These are phyloP conservation scores for Populus alba DNA, from an alignment of 345 rosid species.

Conservation along the genomic window DNA sequence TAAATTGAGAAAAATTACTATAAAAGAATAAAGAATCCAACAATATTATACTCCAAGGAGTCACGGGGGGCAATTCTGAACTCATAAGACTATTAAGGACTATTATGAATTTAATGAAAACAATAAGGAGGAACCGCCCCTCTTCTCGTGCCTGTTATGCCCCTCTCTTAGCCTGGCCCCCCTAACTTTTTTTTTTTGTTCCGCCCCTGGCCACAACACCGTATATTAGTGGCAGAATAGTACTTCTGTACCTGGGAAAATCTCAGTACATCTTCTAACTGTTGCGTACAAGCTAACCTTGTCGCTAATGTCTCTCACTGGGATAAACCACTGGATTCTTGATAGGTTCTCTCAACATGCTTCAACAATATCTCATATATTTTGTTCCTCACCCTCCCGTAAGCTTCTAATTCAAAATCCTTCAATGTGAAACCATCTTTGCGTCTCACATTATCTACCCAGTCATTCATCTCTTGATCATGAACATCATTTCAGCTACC, in stretches of 20 bases:
- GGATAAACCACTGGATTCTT: slow-evolving; percentile 14
- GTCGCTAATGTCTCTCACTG: neutral
- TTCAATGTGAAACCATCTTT: slow-evolving; percentile 18
- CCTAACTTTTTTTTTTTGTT: no score
- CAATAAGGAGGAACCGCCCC: no score
- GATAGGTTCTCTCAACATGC: slow-evolving; percentile 64
- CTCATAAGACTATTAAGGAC: no score
- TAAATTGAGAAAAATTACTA: no score
- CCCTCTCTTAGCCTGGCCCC: no score
- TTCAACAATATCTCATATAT: slow-evolving; percentile 58
- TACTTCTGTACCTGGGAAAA: no score
- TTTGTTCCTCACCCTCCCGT: slow-evolving; percentile 53
- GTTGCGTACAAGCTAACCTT: neutral
- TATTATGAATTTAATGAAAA: neutral
- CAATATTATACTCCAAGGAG: no score
- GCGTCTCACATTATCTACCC: slow-evolving; percentile 41
- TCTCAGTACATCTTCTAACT: no score
- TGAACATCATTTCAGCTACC: slow-evolving; percentile 47
- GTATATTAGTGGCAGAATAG: no score
- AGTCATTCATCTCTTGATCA: slow-evolving; percentile 60
- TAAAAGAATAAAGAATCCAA: no score
- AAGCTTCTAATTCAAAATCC: slow-evolving; percentile 42
- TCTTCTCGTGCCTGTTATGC: neutral
- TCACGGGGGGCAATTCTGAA: neutral
- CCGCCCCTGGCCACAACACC: no score